Evolutionary conservation across 345 rosid genomes (phyloP).

Genomic region (Triadica sebifera): DNA sequence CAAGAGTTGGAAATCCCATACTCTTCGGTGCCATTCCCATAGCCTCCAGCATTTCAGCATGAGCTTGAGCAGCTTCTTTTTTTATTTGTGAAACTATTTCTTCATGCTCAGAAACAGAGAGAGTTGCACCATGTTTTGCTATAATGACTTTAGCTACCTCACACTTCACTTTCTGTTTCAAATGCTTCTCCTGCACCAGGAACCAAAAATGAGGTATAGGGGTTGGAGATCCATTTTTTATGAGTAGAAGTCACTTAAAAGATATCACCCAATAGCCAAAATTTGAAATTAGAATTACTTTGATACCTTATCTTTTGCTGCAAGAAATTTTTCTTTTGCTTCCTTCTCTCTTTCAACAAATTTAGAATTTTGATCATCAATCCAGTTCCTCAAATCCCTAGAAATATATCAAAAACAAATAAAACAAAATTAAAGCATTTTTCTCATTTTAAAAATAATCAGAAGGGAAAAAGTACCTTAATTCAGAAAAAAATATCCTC

Average conservation of each 20-base stretch:
- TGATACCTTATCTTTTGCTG: conserved; percentile 62
- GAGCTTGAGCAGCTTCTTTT: conserved; percentile 50
- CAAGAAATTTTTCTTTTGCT: conserved; percentile 48
- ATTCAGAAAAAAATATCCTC: neutral
- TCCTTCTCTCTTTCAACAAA: conserved; percentile 44
- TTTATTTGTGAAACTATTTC: conserved; percentile 46
- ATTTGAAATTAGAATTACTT: neutral
- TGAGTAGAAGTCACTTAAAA: neutral
- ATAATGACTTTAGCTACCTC: conserved; percentile 56
- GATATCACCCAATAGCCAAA: conserved; percentile 5
- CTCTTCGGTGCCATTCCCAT: conserved; percentile 38
- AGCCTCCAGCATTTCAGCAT: conserved; percentile 45
- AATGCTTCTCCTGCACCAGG: conserved; percentile 50
- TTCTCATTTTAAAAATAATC: neutral
- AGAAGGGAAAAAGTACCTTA: neutral
- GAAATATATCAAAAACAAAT: conserved; percentile 5
- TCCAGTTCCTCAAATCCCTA: conserved; percentile 58
- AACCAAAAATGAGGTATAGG: neutral
- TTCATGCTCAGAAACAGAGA: conserved; percentile 45
- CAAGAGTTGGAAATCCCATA: conserved; percentile 22
- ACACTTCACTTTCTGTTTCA: conserved; percentile 51
- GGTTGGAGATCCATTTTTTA: neutral
- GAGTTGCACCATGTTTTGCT: conserved; percentile 45
- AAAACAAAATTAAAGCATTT: neutral
- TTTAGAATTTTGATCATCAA: conserved; percentile 49